Evolutionary conservation across 1,284 basidiomycete species (phyloP).

Genomic region (Pseudozyma hubeiensis): DNA sequence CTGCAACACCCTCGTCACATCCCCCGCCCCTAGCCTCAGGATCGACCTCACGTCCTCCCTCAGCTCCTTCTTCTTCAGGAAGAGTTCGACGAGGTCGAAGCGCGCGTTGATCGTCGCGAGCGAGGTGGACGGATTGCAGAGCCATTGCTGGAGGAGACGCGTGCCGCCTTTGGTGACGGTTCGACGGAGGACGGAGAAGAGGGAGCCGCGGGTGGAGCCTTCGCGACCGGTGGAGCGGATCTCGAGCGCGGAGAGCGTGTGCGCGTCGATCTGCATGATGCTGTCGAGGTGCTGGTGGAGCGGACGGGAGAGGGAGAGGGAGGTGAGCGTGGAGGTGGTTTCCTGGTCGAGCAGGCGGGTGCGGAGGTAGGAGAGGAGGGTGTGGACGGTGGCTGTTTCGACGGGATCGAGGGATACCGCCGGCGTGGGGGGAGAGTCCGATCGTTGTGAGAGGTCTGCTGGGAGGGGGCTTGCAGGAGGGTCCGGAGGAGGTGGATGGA

Average conservation of each 20-base stretch:
- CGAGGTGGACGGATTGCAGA: conserved; percentile 59
- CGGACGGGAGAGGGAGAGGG: conserved; percentile 15
- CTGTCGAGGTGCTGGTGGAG: conserved; percentile 20
- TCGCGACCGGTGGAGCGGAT: conserved; percentile 50
- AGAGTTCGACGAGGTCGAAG: conserved; percentile 56
- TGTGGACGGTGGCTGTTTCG: conserved; percentile 48
- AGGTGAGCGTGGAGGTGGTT: conserved; percentile 20
- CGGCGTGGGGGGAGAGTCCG: neutral
- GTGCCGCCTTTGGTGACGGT: conserved; percentile 65
- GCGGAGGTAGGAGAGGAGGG: conserved; percentile 59
- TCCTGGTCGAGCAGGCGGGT: conserved; percentile 53
- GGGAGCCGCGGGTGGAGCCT: conserved; percentile 57
- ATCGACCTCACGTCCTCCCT: conserved; percentile 52
- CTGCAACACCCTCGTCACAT: conserved; percentile 61
- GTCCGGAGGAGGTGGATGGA: conserved; percentile 5
- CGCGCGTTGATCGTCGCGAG: conserved; percentile 48
- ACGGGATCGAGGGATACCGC: conserved; percentile 7
- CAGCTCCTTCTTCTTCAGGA: conserved; percentile 39
- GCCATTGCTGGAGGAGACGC: conserved; percentile 61
- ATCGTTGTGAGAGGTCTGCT: neutral
- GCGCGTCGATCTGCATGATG: conserved; percentile 64
- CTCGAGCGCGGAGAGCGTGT: conserved; percentile 64
- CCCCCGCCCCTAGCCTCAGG: conserved; percentile 54
- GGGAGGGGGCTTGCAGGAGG: neutral
- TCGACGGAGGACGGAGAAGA: conserved; percentile 59